Percentiles rank a stretch among this genome's conserved stretches.
phyloP scores from a whole-genome alignment of 2,329 filamentous ascomycete genomes.

The Cryphonectria carpinicola region DNA sequence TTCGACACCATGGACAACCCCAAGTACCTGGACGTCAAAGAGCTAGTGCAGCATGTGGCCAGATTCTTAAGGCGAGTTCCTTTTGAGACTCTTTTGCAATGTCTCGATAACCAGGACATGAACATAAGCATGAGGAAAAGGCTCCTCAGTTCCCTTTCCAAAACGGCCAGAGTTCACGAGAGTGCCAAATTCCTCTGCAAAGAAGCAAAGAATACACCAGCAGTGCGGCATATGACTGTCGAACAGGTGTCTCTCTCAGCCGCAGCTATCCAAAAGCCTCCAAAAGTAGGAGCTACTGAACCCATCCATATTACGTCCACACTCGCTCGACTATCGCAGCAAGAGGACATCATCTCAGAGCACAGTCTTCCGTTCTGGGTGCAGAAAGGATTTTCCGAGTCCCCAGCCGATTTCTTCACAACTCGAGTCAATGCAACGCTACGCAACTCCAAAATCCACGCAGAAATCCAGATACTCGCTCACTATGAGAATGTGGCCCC shows the following conservation, averaged over 20 bases:
- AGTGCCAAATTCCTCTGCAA: conserved; percentile 40
- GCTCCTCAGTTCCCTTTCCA: conserved; percentile 34
- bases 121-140: not conserved
- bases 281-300: not conserved
- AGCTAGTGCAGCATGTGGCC: conserved; percentile 1
- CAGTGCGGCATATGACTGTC: conserved; percentile 38
- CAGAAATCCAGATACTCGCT: conserved; percentile 54
- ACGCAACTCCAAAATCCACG: conserved; percentile 47
- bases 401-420: not conserved
- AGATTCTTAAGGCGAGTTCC: not conserved
- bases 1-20: not conserved
- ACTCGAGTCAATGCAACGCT: conserved; percentile 29
- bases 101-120: conserved; percentile 1
- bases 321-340: conserved; percentile 18
- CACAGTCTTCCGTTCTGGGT: conserved; percentile 25
- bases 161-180: conserved; percentile 44
- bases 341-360: conserved; percentile 13
- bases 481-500: conserved; percentile 42
- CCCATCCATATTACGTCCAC: not conserved
- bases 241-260: conserved; percentile 37
- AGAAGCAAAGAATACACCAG: conserved; percentile 36
- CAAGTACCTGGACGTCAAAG: not conserved
- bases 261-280: conserved; percentile 33
- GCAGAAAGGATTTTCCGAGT: not conserved
- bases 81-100: not conserved